Percentiles rank a stretch among this genome's conserved stretches.
Conservation (phyloP, 139 green algal species). For the Chlorella sorokiniana region DNA sequence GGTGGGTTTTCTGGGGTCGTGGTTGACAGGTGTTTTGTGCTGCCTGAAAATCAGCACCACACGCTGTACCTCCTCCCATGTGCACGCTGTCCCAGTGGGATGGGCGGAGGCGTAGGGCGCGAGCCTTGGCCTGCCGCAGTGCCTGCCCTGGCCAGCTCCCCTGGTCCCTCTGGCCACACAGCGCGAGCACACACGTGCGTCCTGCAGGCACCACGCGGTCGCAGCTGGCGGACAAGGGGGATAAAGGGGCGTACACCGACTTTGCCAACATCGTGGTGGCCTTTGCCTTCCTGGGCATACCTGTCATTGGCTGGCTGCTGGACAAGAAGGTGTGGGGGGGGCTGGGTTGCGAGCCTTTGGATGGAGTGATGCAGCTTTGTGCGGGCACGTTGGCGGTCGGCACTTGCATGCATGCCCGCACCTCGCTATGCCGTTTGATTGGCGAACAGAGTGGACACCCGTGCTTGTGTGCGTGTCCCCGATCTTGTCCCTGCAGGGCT, state of each 20-base stretch:
- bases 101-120: not conserved
- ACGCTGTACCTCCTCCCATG: not conserved
- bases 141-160: too few relatives aligned
- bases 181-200: not conserved
- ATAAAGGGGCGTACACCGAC: constrained; percentile 44
- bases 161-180: too few relatives aligned
- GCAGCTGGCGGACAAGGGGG: constrained; percentile 62
- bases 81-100: not conserved
- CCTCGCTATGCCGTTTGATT: too few relatives aligned
- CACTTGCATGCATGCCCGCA: too few relatives aligned
- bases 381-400: too few relatives aligned
- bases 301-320: constrained; percentile 62
- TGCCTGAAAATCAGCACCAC: not conserved
- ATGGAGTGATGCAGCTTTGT: not conserved
- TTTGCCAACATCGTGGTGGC: constrained; percentile 65
- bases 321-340: constrained; percentile 51
- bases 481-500: constrained; percentile 39
- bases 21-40: not conserved
- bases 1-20: constrained; percentile 26
- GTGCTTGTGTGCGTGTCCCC: not conserved
- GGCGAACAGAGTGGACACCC: too few relatives aligned
- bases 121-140: not conserved
- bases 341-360: not conserved
- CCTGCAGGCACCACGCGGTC: constrained; percentile 53
- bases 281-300: constrained; percentile 61